These are phyloP conservation scores for Hanseniaspora occidentalis DNA, from an alignment of 805 yeast species.

Conservation along the genomic window DNA sequence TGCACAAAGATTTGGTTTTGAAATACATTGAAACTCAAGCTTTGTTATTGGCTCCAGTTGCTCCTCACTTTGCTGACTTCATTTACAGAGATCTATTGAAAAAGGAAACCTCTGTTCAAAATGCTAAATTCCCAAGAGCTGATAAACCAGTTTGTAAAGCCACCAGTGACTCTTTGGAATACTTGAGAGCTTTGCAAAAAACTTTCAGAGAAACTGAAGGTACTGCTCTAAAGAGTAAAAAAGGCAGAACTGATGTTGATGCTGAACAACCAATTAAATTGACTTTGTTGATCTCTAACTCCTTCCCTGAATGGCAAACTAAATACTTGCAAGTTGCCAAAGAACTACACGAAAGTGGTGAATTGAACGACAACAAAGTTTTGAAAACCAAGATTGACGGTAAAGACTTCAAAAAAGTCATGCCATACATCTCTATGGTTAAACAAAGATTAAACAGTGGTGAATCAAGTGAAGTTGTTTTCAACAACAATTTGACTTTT, in stretches of 20 bases:
- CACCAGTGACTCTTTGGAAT: conserved; percentile 56
- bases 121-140: conserved; percentile 72
- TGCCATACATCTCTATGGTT: conserved; percentile 87
- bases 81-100: conserved; percentile 74
- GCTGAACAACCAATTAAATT: conserved; percentile 58
- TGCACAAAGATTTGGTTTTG: conserved; percentile 75
- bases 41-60: conserved; percentile 75
- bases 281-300: conserved; percentile 58
- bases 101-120: conserved; percentile 54
- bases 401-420: conserved; percentile 92
- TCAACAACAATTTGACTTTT: conserved; percentile 80
- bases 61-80: conserved; percentile 93
- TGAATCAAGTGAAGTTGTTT: conserved; percentile 66
- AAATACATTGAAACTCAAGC: conserved; percentile 82
- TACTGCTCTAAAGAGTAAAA: conserved; percentile 61
- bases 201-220: conserved; percentile 91
- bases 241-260: conserved; percentile 74
- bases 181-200: conserved; percentile 68
- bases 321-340: conserved; percentile 71
- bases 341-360: conserved; percentile 52
- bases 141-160: conserved; percentile 49
- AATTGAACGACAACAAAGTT: conserved; percentile 51
- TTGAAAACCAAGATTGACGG: conserved; percentile 55
- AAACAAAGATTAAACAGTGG: conserved; percentile 58
- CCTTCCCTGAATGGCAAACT: conserved; percentile 91